These are phyloP conservation scores for Colletotrichum lini DNA, from an alignment of 2,329 filamentous ascomycete species.

Conservation along the genomic window DNA sequence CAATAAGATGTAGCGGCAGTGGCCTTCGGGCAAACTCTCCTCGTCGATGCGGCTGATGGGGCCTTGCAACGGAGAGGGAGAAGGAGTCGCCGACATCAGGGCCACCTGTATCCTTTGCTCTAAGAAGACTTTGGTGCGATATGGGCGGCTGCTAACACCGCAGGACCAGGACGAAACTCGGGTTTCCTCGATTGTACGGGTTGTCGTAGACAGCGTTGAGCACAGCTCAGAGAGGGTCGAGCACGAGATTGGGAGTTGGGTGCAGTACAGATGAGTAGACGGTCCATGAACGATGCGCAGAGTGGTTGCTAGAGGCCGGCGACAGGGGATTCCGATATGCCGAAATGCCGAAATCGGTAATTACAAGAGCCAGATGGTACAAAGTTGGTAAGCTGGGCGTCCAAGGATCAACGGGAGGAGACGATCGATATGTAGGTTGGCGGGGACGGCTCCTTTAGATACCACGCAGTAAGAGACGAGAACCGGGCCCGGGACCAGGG, in stretches of 20 bases:
- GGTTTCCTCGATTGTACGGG: background rate
- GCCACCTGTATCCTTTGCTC: background rate
- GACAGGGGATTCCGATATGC: background rate
- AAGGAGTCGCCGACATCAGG: constrained; percentile 48
- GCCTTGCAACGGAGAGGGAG: constrained; percentile 48
- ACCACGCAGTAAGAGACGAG: constrained; percentile 3
- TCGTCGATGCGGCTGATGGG: constrained; percentile 55
- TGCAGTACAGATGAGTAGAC: constrained; percentile 10
- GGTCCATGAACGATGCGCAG: constrained; percentile 25
- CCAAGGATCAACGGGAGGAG: background rate
- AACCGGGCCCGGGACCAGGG: constrained; percentile 22
- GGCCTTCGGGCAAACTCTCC: constrained; percentile 66
- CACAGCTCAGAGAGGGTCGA: constrained; percentile 5
- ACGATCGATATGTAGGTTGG: background rate
- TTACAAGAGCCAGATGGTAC: background rate
- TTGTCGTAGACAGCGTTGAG: background rate
- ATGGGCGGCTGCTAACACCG: constrained; percentile 24
- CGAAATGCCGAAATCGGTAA: background rate
- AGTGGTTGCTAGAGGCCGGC: background rate
- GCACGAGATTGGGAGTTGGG: constrained; percentile 11
- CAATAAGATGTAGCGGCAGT: constrained; percentile 72
- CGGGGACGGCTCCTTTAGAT: constrained; percentile 29
- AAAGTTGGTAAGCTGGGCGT: background rate
- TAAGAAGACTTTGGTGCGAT: background rate
- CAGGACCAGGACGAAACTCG: background rate